phyloP scores from a whole-genome alignment of 2,329 filamentous ascomycete species.

The Dryadomyces quercus-mongolicae region DNA sequence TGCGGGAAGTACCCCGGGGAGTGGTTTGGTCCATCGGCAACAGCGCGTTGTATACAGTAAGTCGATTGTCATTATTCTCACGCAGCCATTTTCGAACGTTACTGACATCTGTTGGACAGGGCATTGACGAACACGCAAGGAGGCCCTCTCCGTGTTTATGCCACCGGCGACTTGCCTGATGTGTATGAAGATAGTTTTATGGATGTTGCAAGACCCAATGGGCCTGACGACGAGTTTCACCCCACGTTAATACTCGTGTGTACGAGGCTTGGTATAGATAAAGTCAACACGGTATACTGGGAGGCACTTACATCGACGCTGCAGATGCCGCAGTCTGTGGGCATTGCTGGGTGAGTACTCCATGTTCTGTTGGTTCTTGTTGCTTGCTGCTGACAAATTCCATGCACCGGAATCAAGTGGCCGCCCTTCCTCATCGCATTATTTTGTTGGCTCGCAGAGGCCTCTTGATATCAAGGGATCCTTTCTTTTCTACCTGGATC shows the following conservation, averaged over 20 bases:
- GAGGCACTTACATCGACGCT: slow-evolving; percentile 78
- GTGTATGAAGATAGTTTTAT: slow-evolving; percentile 87
- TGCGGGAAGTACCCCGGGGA: slow-evolving; percentile 94
- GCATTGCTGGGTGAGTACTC: slow-evolving; percentile 71
- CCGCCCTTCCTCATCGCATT: slow-evolving; percentile 74
- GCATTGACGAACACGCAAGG: slow-evolving; percentile 59
- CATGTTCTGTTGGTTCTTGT: not conserved
- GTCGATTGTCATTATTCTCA: slow-evolving; percentile 19
- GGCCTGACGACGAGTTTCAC: slow-evolving; percentile 51
- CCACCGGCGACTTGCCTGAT: slow-evolving; percentile 80
- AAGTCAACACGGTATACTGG: slow-evolving; percentile 90
- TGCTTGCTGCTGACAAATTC: not conserved
- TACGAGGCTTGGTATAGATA: slow-evolving; percentile 82
- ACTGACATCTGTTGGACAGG: slow-evolving; percentile 30
- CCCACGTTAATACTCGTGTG: slow-evolving; percentile 85
- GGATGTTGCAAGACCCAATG: slow-evolving; percentile 57
- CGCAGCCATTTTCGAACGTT: not conserved
- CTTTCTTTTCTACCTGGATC: slow-evolving; percentile 88
- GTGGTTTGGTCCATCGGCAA: slow-evolving; percentile 98
- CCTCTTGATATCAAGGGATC: slow-evolving; percentile 37
- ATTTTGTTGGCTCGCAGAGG: slow-evolving; percentile 42
- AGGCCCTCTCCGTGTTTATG: slow-evolving; percentile 64
- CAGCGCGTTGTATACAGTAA: slow-evolving; percentile 86
- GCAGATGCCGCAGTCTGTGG: slow-evolving; percentile 84
- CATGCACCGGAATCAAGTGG: slow-evolving; percentile 41